phyloP scores from a whole-genome alignment of 352 stramenopile species.

The Phytophthora podocarpi region DNA sequence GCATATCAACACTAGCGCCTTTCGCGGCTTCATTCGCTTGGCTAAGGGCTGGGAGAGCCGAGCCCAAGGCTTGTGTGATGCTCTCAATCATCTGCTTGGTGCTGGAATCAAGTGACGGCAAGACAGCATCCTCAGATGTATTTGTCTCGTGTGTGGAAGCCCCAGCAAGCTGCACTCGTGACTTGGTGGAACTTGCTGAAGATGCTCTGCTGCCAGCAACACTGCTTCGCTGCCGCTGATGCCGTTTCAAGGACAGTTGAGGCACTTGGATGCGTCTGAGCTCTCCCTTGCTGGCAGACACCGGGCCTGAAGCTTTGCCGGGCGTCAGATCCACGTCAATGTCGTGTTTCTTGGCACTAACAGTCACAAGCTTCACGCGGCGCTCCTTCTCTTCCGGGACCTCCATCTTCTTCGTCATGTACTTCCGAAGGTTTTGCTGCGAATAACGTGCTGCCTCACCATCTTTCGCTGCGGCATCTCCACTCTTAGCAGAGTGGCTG shows the following conservation, averaged over 20 bases:
- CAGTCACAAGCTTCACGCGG: constrained; percentile 52
- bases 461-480: constrained; percentile 35
- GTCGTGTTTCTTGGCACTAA: constrained; percentile 70
- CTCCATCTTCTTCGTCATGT: constrained; percentile 89
- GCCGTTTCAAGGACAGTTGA: constrained; percentile 44
- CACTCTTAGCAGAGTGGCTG: neutral
- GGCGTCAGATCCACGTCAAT: constrained; percentile 48
- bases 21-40: constrained; percentile 22
- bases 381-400: constrained; percentile 60
- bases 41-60: constrained; percentile 41
- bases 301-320: neutral
- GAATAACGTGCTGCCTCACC: constrained; percentile 45
- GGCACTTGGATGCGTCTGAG: constrained; percentile 66
- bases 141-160: neutral
- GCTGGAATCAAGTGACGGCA: constrained; percentile 36
- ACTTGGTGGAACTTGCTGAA: constrained; percentile 28
- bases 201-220: constrained; percentile 13
- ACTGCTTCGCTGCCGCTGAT: constrained; percentile 15
- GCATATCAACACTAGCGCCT: constrained; percentile 53
- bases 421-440: constrained; percentile 79
- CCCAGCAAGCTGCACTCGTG: constrained; percentile 12
- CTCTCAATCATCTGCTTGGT: constrained; percentile 78
- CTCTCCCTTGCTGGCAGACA: constrained; percentile 22
- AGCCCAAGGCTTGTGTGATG: constrained; percentile 75
- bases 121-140: neutral